Conservation (phyloP, 768 basidiomycete genomes). For the Grammothele lineata region DNA sequence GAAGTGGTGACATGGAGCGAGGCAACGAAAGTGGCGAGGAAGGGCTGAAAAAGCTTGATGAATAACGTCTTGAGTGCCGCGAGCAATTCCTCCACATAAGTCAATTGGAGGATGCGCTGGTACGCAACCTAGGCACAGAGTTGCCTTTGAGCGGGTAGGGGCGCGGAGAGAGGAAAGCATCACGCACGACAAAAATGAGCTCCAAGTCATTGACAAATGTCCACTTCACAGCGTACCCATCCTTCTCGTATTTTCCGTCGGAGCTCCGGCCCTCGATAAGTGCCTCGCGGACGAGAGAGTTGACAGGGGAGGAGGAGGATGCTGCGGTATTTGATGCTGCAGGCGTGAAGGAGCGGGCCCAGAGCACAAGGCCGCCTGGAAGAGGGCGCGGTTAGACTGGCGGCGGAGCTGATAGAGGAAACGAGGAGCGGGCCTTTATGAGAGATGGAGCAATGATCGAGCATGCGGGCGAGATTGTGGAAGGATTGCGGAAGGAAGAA, state of each 20-base stretch:
- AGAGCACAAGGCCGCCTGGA: constrained; percentile 86
- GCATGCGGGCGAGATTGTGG: constrained; percentile 51
- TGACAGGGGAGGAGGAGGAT: constrained; percentile 25
- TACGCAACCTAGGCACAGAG: constrained; percentile 72
- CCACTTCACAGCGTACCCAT: constrained; percentile 94
- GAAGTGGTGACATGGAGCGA: constrained; percentile 66
- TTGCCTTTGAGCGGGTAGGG: not conserved
- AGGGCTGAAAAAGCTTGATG: constrained; percentile 80
- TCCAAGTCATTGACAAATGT: constrained; percentile 93
- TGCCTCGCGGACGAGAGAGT: constrained; percentile 42
- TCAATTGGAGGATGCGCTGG: constrained; percentile 91
- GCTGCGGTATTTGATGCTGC: constrained; percentile 29
- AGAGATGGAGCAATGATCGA: constrained; percentile 94
- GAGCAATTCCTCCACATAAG: constrained; percentile 90
- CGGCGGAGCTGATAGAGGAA: no score
- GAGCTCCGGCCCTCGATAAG: constrained; percentile 85
- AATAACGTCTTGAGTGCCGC: constrained; percentile 78
- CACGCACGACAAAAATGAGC: constrained; percentile 89
- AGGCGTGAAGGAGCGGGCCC: constrained; percentile 94
- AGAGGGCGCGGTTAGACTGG: not conserved
- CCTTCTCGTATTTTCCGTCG: constrained; percentile 86
- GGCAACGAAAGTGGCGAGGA: constrained; percentile 77
- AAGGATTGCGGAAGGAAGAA: no score
- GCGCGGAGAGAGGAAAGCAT: not conserved
- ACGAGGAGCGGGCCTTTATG: constrained; percentile 68